Conservation (phyloP, 1,284 basidiomycete genomes). For the Thecaphora frezii region DNA sequence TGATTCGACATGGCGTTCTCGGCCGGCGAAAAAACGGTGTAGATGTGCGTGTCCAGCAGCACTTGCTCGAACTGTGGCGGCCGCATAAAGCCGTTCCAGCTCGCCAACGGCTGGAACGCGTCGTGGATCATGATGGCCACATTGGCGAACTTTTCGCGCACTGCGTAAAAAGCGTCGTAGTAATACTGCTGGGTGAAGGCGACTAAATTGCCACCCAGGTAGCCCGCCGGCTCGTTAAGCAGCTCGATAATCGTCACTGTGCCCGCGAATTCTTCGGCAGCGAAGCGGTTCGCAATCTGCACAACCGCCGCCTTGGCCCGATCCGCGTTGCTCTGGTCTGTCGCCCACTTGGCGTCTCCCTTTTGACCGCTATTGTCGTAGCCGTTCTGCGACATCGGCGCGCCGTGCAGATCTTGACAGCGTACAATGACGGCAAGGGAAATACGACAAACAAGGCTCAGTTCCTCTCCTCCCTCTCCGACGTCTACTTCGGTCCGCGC, state of each 20-base stretch:
- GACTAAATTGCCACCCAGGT: slow-evolving; percentile 20
- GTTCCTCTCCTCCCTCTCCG: no score
- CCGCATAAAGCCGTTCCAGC: slow-evolving; percentile 73
- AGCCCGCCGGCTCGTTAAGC: slow-evolving; percentile 53
- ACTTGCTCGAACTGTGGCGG: slow-evolving; percentile 67
- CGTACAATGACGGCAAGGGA: no score
- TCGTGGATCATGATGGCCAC: slow-evolving; percentile 71
- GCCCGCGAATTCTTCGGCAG: slow-evolving; percentile 34
- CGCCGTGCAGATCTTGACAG: no score
- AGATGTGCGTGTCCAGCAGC: slow-evolving; percentile 68
- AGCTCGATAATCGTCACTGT: slow-evolving; percentile 53
- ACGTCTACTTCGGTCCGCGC: no score
- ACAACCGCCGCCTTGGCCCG: slow-evolving; percentile 73
- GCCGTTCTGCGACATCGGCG: no score
- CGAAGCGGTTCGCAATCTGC: slow-evolving; percentile 57
- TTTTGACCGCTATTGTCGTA: slow-evolving; percentile 69
- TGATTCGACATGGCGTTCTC: slow-evolving; percentile 31
- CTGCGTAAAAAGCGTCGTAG: slow-evolving; percentile 28
- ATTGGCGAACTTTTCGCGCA: slow-evolving; percentile 29
- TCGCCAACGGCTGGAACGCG: slow-evolving; percentile 76
- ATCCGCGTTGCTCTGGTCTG: slow-evolving; percentile 68
- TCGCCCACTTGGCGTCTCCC: slow-evolving; percentile 72
- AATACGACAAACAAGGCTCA: no score
- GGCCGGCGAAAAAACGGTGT: slow-evolving; percentile 45
- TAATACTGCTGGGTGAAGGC: slow-evolving; percentile 39